Conservation (phyloP, 2,329 filamentous ascomycete genomes). For the Apiospora kogelbergensis region DNA sequence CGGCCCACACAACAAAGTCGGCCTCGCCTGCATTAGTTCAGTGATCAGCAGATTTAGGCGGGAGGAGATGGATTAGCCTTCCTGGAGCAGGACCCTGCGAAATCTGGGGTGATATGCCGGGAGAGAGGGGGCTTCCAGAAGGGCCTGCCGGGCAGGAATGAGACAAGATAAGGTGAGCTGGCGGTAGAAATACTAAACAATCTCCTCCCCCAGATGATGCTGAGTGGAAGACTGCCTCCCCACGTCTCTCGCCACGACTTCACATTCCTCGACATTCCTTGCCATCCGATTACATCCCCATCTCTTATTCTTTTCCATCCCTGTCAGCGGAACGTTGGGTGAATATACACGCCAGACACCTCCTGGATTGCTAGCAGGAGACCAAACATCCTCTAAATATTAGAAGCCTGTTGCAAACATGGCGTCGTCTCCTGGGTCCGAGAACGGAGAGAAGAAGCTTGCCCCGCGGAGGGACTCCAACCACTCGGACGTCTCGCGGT, state of each 20-base stretch:
- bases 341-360: background rate
- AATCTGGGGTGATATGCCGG: background rate
- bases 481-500: constrained; percentile 24
- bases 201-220: background rate
- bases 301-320: background rate
- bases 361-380: background rate
- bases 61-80: background rate
- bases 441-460: constrained; percentile 15
- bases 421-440: background rate
- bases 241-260: background rate
- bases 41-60: background rate
- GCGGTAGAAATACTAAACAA: background rate
- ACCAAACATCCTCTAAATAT: too few species aligned
- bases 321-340: background rate
- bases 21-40: background rate
- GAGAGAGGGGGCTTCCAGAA: background rate
- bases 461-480: constrained; percentile 23
- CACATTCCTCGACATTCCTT: background rate
- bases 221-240: background rate
- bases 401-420: background rate
- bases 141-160: background rate
- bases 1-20: background rate
- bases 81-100: background rate
- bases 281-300: background rate
- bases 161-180: background rate